Conservation (phyloP, 192 early-diverging fungal genomes). For the Thoreauomyces humboldtii region DNA sequence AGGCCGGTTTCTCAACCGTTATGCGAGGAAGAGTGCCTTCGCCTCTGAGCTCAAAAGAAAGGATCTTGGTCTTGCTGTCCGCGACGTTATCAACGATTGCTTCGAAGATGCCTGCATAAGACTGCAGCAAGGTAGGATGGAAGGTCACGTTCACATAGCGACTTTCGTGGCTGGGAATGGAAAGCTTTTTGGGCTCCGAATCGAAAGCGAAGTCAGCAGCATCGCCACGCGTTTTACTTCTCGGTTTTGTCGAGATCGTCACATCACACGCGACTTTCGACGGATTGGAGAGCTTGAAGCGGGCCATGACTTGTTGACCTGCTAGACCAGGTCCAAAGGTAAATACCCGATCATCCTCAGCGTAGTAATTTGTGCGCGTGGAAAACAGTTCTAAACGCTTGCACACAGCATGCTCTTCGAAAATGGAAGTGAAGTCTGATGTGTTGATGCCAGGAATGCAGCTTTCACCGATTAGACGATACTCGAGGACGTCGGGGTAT, state of each 20-base stretch:
- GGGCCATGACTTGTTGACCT: slow-evolving; percentile 53
- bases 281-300: slow-evolving; percentile 63
- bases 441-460: slow-evolving; percentile 65
- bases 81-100: slow-evolving; percentile 57
- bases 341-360: slow-evolving; percentile 60
- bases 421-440: slow-evolving; percentile 53
- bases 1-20: slow-evolving; percentile 44
- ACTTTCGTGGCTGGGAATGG: slow-evolving; percentile 58
- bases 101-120: slow-evolving; percentile 60
- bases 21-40: slow-evolving; percentile 61
- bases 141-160: slow-evolving; percentile 53
- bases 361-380: slow-evolving; percentile 55
- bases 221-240: slow-evolving; percentile 48
- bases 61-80: slow-evolving; percentile 44
- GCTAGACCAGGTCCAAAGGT: slow-evolving; percentile 58
- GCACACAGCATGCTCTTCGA: slow-evolving; percentile 61
- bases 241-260: slow-evolving; percentile 43
- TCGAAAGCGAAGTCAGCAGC: slow-evolving; percentile 59
- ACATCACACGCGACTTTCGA: slow-evolving; percentile 62
- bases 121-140: slow-evolving; percentile 60
- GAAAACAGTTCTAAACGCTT: slow-evolving; percentile 58
- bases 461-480: slow-evolving; percentile 53
- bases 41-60: slow-evolving; percentile 56
- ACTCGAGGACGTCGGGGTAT: slow-evolving; percentile 49
- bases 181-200: slow-evolving; percentile 54